Base-by-base conservation (phyloP, 345 rosid species). In the Physaria fendleri region DNA sequence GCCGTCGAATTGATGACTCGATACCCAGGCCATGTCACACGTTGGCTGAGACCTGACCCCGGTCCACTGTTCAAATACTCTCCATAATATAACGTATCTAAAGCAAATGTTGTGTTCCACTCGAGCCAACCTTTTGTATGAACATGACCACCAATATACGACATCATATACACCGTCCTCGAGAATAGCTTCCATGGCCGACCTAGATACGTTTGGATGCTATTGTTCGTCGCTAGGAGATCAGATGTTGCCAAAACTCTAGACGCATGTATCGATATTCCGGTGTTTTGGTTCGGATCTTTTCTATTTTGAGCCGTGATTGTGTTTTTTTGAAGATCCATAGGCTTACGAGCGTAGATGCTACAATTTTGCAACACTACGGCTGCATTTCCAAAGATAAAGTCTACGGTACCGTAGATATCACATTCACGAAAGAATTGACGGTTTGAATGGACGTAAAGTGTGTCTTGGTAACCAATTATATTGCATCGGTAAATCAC, bases 221-320 rank as follows among this genome's bases (percentile, higher is more conserved):
- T 83, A 5, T 71, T 82, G 5, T 82, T 83, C 1, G 75, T 18
- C 0, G 80, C 66, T 14, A 27, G 64, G 27, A 93, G 90, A n/a
- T 90, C 97, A 1, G 76, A 0, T 1, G 78, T 4, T 5, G 96
- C 84, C 8, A 83, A 55, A 72, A 93, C 70, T 56, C 84, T 53
- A 5, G 90, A 87, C 0, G 88, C 96, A 25, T 93, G 99, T 73
- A 93, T 93, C 1, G 97, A 93, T 5, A 93, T 93, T 5, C 99
- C 99, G 0, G 99, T 93, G 64, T 89, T 89, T 30, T 93, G 99
- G 60, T 87, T 85, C 1, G 99, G 99, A 59, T 93, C 99, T 38
- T 89, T 89, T 2, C 99, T 76, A 69, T 89, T 93, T 49, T 93
- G 99, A n/a, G 99, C 99, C 0, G 99, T 93, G 72, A 93, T 83